phyloP scores from a whole-genome alignment of 768 basidiomycete species.

The Lactifluus pinguis region DNA sequence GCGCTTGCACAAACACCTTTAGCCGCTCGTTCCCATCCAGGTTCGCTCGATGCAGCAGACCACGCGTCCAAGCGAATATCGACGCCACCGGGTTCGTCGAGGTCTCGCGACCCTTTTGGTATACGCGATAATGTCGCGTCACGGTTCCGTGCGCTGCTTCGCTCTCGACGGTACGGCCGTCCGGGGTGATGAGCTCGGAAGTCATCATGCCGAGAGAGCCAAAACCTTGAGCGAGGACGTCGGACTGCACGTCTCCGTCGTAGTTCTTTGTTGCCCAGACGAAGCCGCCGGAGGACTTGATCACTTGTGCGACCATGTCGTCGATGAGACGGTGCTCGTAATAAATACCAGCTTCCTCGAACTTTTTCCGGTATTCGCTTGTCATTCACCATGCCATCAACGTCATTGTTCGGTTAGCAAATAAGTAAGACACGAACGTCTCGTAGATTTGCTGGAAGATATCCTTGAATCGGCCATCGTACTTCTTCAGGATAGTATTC shows the following conservation, averaged over 20 bases:
- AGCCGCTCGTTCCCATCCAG: slow-evolving; percentile 77
- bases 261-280: slow-evolving; percentile 65
- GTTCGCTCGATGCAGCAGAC: slow-evolving; percentile 86
- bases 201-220: slow-evolving; percentile 99
- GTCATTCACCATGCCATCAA: not conserved
- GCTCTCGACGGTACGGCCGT: slow-evolving; percentile 84
- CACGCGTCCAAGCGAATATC: slow-evolving; percentile 98
- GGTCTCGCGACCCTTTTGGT: slow-evolving; percentile 95
- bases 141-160: slow-evolving; percentile 97
- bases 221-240: slow-evolving; percentile 97
- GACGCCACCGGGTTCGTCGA: slow-evolving; percentile 98
- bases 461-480: slow-evolving; percentile 99
- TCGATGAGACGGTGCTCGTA: slow-evolving; percentile 97
- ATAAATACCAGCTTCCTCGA: slow-evolving; percentile 65
- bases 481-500: slow-evolving; percentile 95
- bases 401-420: not conserved
- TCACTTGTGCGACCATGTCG: slow-evolving; percentile 96
- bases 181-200: slow-evolving; percentile 88
- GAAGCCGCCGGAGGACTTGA: slow-evolving; percentile 90
- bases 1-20: slow-evolving; percentile 59
- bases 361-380: slow-evolving; percentile 61
- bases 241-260: slow-evolving; percentile 59
- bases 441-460: slow-evolving; percentile 98
- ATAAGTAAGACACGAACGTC: slow-evolving; percentile 29
- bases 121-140: slow-evolving; percentile 94